A percentile compares a stretch with the other conserved stretches of the same genome.
Conservation (phyloP, 2,329 filamentous ascomycete species). For the Cladosporium oxysporum region DNA sequence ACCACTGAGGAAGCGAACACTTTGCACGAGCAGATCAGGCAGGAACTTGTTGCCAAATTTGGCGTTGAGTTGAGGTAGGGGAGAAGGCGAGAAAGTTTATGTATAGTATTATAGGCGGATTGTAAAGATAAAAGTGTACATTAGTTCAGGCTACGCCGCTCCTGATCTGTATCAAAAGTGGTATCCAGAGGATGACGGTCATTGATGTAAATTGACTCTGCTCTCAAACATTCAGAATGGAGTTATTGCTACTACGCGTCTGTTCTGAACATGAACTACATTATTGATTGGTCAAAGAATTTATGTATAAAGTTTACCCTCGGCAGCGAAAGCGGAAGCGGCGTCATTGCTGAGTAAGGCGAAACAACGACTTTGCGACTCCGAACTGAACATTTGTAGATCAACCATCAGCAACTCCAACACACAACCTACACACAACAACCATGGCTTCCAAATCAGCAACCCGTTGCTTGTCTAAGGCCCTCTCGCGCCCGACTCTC, state of each 20-base stretch:
- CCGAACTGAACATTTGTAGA: neutral
- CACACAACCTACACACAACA: constrained; percentile 2
- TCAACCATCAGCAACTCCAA: neutral
- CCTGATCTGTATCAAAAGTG: neutral
- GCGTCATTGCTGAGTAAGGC: constrained; percentile 18
- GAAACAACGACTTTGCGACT: constrained; percentile 12
- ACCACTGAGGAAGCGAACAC: constrained; percentile 78
- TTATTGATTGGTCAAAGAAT: neutral
- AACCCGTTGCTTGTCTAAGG: constrained; percentile 25
- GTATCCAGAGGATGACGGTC: neutral
- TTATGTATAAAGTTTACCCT: neutral
- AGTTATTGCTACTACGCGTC: neutral
- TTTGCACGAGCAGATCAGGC: constrained; percentile 69
- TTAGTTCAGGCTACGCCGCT: neutral
- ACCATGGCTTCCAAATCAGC: constrained; percentile 28
- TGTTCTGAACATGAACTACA: neutral
- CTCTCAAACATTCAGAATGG: neutral
- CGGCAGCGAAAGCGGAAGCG: constrained; percentile 1
- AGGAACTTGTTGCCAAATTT: constrained; percentile 66
- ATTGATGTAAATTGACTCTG: neutral
- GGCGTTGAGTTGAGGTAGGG: constrained; percentile 67
- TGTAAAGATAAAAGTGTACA: constrained; percentile 7
- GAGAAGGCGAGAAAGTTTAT: neutral
- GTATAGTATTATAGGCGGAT: neutral
- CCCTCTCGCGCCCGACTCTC: constrained; percentile 22